phyloP scores from a whole-genome alignment of 2,329 filamentous ascomycete genomes.

The Colletotrichum cereale region DNA sequence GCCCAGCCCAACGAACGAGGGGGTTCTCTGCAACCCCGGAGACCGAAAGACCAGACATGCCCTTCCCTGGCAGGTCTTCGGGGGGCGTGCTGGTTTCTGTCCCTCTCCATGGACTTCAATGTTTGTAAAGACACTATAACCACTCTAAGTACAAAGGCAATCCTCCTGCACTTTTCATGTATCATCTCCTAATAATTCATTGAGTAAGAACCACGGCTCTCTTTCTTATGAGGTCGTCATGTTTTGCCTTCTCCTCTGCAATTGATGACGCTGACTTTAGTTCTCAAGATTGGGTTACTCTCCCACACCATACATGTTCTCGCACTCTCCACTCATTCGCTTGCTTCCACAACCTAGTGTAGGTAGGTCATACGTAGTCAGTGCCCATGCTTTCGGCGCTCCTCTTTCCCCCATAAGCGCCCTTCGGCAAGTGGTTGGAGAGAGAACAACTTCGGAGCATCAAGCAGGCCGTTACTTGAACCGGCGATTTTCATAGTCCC shows the following conservation, averaged over 20 bases:
- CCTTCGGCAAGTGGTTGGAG: constrained; percentile 3
- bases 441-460: neutral
- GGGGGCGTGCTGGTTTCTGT: neutral
- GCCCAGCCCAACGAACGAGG: neutral
- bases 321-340: neutral
- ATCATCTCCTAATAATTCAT: neutral
- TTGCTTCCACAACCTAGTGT: neutral
- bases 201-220: neutral
- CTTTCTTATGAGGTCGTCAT: neutral
- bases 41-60: constrained; percentile 8
- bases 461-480: neutral
- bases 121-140: too few relatives aligned
- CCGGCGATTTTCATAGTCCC: neutral
- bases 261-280: constrained; percentile 14
- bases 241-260: neutral
- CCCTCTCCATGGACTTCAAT: neutral
- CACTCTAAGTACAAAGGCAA: too few relatives aligned
- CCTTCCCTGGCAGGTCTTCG: too few relatives aligned
- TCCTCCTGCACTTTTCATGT: neutral
- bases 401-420: neutral
- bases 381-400: neutral
- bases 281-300: neutral
- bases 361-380: too few relatives aligned
- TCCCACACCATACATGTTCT: neutral
- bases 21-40: constrained; percentile 23